phyloP scores from a whole-genome alignment of 164 flowering plant species.

The Vitis labrusca region DNA sequence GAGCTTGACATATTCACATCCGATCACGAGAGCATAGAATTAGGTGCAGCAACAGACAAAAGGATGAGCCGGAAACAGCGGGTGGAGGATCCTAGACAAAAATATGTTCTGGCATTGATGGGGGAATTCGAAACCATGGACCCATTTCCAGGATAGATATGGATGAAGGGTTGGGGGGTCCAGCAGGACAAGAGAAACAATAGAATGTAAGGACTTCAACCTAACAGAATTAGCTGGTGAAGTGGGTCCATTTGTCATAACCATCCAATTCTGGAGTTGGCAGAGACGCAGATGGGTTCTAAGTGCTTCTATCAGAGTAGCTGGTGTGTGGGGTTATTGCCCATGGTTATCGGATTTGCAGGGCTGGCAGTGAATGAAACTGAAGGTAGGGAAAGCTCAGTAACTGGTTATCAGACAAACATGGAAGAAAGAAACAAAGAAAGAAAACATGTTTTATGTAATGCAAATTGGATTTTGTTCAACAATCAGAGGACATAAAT shows the following conservation, averaged over 20 bases:
- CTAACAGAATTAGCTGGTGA: constrained; percentile 9
- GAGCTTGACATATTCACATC: no score
- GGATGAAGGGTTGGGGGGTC: constrained; percentile 4
- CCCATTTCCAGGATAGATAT: constrained; percentile 1
- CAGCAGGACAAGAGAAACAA: constrained; percentile 2
- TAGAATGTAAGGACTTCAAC: background rate
- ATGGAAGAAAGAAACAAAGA: background rate
- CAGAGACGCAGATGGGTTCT: constrained; percentile 2
- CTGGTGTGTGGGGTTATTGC: constrained; percentile 6
- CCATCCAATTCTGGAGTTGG: constrained; percentile 5
- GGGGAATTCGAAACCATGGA: constrained; percentile 4
- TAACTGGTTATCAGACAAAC: background rate
- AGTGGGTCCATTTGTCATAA: constrained; percentile 9
- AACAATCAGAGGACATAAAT: background rate
- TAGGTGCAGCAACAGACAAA: background rate
- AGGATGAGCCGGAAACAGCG: background rate
- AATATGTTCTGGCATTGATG: constrained; percentile 20
- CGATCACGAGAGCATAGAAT: no score
- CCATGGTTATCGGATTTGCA: background rate
- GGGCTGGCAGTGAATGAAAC: constrained; percentile 6
- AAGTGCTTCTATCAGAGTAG: constrained; percentile 2
- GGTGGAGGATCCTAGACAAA: background rate
- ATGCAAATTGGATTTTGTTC: background rate
- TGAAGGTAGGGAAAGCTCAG: background rate
- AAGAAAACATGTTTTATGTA: background rate